Evolutionary conservation across 257 asterid species (phyloP).

Genomic region (Linaria vulgaris): DNA sequence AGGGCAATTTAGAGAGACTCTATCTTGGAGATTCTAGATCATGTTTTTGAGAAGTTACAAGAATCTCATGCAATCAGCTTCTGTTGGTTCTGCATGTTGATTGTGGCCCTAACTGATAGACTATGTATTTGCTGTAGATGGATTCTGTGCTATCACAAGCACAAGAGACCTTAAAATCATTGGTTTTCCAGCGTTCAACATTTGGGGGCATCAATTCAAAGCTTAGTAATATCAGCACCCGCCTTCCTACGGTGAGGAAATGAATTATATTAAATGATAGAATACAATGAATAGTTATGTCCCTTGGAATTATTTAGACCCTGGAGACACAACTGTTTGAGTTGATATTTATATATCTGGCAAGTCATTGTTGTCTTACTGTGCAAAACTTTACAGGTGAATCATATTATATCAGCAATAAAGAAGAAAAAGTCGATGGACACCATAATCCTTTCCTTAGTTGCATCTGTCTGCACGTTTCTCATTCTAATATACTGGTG

Average conservation of each 20-base stretch:
- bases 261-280: constrained; percentile 4
- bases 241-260: constrained; percentile 83
- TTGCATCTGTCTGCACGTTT: constrained; percentile 84
- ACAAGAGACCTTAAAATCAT: constrained; percentile 88
- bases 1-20: neutral
- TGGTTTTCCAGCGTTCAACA: constrained; percentile 84
- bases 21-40: constrained; percentile 10
- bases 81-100: neutral
- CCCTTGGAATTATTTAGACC: neutral
- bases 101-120: constrained; percentile 12
- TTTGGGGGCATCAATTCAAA: constrained; percentile 87
- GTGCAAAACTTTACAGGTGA: constrained; percentile 53
- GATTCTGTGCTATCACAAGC: constrained; percentile 94
- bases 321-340: constrained; percentile 12
- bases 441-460: constrained; percentile 80
- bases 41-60: constrained; percentile 18
- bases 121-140: constrained; percentile 52
- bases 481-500: constrained; percentile 88
- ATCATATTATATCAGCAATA: constrained; percentile 68
- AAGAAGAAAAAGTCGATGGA: constrained; percentile 96
- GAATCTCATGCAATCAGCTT: neutral
- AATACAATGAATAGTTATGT: constrained; percentile 2
- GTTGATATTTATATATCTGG: constrained; percentile 1
- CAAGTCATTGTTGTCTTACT: neutral
- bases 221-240: constrained; percentile 93